phyloP scores from a whole-genome alignment of 2,329 filamentous ascomycete species.

The Aspergillus niger region DNA sequence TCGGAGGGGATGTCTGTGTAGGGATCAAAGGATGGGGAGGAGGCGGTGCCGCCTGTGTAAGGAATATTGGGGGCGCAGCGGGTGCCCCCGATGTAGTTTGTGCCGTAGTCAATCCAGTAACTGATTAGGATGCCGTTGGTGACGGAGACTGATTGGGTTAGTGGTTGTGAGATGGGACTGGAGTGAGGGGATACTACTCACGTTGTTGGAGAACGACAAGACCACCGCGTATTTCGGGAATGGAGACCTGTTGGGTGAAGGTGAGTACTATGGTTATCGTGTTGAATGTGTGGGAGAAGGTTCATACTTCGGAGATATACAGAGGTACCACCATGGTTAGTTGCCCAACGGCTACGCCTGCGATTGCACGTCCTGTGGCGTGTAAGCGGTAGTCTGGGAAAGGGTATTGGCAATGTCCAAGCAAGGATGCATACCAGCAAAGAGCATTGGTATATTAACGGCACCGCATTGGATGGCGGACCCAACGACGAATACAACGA shows the following conservation, averaged over 20 bases:
- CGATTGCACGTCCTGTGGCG: conserved; percentile 44
- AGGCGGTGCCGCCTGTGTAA: conserved; percentile 48
- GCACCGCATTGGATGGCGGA: conserved; percentile 51
- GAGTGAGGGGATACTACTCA: conserved; percentile 20
- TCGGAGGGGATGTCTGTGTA: conserved; percentile 48
- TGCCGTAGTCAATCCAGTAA: conserved; percentile 48
- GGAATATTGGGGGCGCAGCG: conserved; percentile 53
- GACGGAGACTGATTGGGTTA: conserved; percentile 44
- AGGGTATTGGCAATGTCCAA: neutral
- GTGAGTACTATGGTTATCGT: neutral
- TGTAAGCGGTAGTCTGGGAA: neutral
- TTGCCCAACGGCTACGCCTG: conserved; percentile 48
- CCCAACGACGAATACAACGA: conserved; percentile 55
- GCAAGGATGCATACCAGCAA: conserved; percentile 42
- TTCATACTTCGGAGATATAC: conserved; percentile 53
- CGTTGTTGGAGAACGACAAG: conserved; percentile 44
- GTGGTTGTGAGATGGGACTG: neutral
- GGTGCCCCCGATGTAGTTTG: conserved; percentile 47
- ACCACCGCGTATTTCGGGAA: conserved; percentile 41
- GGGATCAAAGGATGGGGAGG: conserved; percentile 43
- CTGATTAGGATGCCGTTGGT: conserved; percentile 42
- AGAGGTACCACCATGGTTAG: conserved; percentile 54
- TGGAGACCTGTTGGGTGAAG: conserved; percentile 42
- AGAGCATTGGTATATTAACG: conserved; percentile 43
- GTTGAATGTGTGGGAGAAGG: neutral